Evolutionary conservation across 208 protist genomes (phyloP).

Genomic region (Leptomonas seymouri): DNA sequence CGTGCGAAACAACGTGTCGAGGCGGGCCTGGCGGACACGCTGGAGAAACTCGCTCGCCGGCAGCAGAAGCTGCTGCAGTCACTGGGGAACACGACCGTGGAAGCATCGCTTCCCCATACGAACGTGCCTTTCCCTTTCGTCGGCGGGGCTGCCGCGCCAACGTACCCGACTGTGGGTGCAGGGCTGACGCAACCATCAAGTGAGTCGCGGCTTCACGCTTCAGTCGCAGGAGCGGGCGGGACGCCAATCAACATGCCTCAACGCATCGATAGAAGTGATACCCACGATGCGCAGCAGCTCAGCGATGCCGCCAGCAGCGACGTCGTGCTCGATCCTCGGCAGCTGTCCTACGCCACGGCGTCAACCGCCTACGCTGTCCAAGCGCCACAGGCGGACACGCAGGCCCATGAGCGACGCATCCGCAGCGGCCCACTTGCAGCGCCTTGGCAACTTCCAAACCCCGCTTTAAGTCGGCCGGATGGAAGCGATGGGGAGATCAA

Average conservation of each 20-base stretch:
- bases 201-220: too few relatives aligned
- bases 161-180: too few relatives aligned
- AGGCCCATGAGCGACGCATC: background rate
- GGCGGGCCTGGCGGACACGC: slow-evolving; percentile 10
- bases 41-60: slow-evolving; percentile 25
- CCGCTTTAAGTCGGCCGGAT: too few relatives aligned
- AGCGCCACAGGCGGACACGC: background rate
- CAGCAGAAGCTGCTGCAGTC: slow-evolving; percentile 28
- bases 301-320: slow-evolving; percentile 9
- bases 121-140: background rate
- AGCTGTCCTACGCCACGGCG: slow-evolving; percentile 28
- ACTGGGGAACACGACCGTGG: background rate
- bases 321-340: slow-evolving; percentile 25
- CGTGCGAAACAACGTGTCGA: background rate
- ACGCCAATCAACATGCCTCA: too few relatives aligned
- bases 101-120: background rate
- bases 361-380: background rate
- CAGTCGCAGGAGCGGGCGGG: too few relatives aligned
- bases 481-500: too few relatives aligned
- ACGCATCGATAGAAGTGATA: too few relatives aligned
- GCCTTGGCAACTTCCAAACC: background rate
- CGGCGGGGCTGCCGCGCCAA: background rate
- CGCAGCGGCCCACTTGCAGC: background rate
- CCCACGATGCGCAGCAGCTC: background rate
- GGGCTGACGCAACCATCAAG: too few relatives aligned